phyloP scores from a whole-genome alignment of 176 grass and related monocot genomes.

The Cymbopogon citratus region DNA sequence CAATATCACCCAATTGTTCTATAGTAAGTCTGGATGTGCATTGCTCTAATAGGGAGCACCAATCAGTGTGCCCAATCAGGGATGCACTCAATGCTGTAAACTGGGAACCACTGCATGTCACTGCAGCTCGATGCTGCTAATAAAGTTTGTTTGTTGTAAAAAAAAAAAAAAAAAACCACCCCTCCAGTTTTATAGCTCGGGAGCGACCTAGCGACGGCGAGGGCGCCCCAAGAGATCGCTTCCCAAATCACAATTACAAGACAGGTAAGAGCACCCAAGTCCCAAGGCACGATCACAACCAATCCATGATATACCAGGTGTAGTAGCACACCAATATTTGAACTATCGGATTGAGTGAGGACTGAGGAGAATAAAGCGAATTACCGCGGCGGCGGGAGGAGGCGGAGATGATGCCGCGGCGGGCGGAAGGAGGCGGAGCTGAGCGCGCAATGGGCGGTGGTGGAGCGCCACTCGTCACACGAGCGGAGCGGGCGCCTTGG shows the following conservation, averaged over 20 bases:
- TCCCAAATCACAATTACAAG: constrained; percentile 4
- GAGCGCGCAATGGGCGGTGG: background rate
- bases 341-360: background rate
- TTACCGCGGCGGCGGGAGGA: constrained; percentile 17
- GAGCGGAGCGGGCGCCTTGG: background rate
- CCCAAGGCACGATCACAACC: background rate
- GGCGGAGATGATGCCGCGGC: background rate
- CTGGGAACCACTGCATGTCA: too few species aligned
- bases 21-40: too few species aligned
- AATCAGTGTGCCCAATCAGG: too few species aligned
- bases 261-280: background rate
- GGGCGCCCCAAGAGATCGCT: background rate
- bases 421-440: background rate
- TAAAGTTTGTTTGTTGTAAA: too few species aligned
- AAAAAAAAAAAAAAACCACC: too few species aligned
- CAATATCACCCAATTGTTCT: too few species aligned
- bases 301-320: background rate
- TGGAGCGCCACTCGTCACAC: background rate
- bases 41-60: too few species aligned
- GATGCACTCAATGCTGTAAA: too few species aligned
- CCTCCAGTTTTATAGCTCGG: too few species aligned
- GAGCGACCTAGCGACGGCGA: too few species aligned
- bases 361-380: background rate
- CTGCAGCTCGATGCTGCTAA: too few species aligned
- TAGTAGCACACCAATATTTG: background rate